Evolutionary conservation across 2,329 filamentous ascomycete species (phyloP).

Genomic region (Penicillium oxalicum): DNA sequence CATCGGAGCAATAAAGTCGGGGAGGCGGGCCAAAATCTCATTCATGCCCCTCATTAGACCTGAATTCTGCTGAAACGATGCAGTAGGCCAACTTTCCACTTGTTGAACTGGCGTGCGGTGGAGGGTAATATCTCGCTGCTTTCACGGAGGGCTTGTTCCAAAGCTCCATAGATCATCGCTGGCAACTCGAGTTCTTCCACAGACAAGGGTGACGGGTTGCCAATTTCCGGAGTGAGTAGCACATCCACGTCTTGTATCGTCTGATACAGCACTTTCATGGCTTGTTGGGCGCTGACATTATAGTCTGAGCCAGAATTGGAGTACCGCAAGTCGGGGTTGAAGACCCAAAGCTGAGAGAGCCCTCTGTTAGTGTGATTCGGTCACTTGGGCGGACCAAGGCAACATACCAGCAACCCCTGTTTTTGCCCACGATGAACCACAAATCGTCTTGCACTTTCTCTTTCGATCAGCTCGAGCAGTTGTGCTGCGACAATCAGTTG

Average conservation of each 20-base stretch:
- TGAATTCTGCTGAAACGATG: slow-evolving; percentile 37
- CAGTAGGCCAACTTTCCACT: slow-evolving; percentile 51
- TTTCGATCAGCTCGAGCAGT: slow-evolving; percentile 51
- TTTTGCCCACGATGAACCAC: slow-evolving; percentile 39
- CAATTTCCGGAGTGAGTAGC: slow-evolving; percentile 32
- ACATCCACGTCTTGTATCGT: slow-evolving; percentile 26
- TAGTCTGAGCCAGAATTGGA: slow-evolving; percentile 41
- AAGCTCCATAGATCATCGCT: slow-evolving; percentile 31
- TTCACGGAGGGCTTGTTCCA: slow-evolving; percentile 31
- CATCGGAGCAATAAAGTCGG: too few relatives aligned
- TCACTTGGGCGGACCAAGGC: not conserved
- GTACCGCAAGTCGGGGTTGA: slow-evolving; percentile 54
- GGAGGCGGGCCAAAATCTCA: too few relatives aligned
- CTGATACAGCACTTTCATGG: slow-evolving; percentile 54
- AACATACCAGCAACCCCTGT: slow-evolving; percentile 34
- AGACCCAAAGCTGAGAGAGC: slow-evolving; percentile 49
- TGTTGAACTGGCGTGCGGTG: slow-evolving; percentile 47
- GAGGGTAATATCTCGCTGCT: slow-evolving; percentile 45
- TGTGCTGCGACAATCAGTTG: slow-evolving; percentile 48
- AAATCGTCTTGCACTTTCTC: slow-evolving; percentile 52
- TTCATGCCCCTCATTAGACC: not conserved
- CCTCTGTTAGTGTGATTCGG: not conserved
- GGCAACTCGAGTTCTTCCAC: slow-evolving; percentile 47
- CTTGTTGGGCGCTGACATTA: slow-evolving; percentile 38
- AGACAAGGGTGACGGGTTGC: slow-evolving; percentile 36